phyloP scores from a whole-genome alignment of 805 yeast species.

The Starmerella tilneyi region DNA sequence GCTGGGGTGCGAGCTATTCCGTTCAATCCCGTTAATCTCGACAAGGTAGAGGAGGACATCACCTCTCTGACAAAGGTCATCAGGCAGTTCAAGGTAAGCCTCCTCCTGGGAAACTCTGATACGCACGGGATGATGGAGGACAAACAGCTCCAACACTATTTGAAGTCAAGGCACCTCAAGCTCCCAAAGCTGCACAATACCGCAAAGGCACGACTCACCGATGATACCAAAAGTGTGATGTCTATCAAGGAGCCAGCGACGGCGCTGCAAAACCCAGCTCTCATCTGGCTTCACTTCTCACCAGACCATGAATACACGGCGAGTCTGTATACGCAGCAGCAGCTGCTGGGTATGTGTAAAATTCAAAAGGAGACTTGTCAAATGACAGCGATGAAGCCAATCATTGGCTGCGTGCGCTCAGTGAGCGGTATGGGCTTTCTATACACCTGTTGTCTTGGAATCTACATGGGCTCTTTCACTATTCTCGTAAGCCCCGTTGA shows the following conservation, averaged over 20 bases:
- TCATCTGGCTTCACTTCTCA: slow-evolving; percentile 61
- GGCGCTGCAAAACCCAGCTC: slow-evolving; percentile 28
- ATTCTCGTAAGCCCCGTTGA: slow-evolving; percentile 68
- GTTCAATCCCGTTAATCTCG: slow-evolving; percentile 56
- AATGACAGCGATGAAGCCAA: slow-evolving; percentile 56
- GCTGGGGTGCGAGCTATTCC: slow-evolving; percentile 75
- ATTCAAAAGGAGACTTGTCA: slow-evolving; percentile 88
- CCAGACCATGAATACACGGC: slow-evolving; percentile 62
- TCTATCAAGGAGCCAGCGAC: slow-evolving; percentile 27
- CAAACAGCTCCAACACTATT: slow-evolving; percentile 50
- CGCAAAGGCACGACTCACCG: slow-evolving; percentile 40
- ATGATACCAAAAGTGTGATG: slow-evolving; percentile 24
- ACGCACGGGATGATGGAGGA: slow-evolving; percentile 58
- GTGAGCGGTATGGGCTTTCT: slow-evolving; percentile 79
- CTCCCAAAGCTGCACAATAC: slow-evolving; percentile 58
- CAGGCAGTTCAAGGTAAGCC: slow-evolving; percentile 59
- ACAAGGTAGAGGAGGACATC: slow-evolving; percentile 61
- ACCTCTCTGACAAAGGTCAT: slow-evolving; percentile 54
- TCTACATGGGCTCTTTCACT: slow-evolving; percentile 78
- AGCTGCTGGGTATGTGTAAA: slow-evolving; percentile 69
- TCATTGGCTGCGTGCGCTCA: slow-evolving; percentile 80
- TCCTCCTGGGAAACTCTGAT: slow-evolving; percentile 68
- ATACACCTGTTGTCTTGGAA: slow-evolving; percentile 74
- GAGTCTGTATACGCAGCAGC: slow-evolving; percentile 45
- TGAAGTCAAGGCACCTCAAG: slow-evolving; percentile 38